These are phyloP conservation scores for Termitomyces heimii DNA, from an alignment of 768 basidiomycete genomes.

Conservation along the genomic window DNA sequence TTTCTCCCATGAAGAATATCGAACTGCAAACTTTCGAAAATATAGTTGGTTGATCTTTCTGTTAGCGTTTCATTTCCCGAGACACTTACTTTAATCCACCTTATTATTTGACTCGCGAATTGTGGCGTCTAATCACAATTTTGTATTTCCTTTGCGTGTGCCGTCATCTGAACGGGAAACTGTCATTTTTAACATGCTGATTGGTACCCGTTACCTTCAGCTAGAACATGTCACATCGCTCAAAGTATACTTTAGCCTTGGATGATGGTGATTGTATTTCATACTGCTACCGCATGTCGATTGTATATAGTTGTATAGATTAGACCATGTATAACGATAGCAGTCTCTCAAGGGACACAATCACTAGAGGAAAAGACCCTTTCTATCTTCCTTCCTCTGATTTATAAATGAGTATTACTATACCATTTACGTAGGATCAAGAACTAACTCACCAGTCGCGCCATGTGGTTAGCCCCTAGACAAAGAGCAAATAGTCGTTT, in stretches of 20 bases:
- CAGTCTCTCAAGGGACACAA: not conserved
- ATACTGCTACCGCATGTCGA: not conserved
- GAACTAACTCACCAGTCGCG: constrained; percentile 9
- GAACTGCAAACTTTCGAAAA: too few species aligned
- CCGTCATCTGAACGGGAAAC: constrained; percentile 16
- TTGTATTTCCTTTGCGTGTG: not conserved
- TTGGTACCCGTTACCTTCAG: constrained; percentile 19
- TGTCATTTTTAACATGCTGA: constrained; percentile 28
- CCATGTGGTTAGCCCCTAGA: constrained; percentile 21
- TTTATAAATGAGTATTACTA: not conserved
- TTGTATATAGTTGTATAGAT: not conserved
- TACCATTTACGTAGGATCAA: not conserved
- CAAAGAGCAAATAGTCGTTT: constrained; percentile 23
- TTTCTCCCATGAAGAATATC: too few species aligned
- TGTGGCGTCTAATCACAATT: too few species aligned
- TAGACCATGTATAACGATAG: not conserved
- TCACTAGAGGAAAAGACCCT: constrained; percentile 12
- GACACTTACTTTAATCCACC: too few species aligned
- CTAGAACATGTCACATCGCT: too few species aligned
- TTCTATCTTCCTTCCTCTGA: constrained; percentile 16
- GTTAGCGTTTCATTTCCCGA: too few species aligned
- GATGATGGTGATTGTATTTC: constrained; percentile 12
- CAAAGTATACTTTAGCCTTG: constrained; percentile 30
- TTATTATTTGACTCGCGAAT: too few species aligned
- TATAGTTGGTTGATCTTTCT: too few species aligned